These are phyloP conservation scores for Isochrysis galbana DNA, from an alignment of 78 protist species.

Conservation along the genomic window DNA sequence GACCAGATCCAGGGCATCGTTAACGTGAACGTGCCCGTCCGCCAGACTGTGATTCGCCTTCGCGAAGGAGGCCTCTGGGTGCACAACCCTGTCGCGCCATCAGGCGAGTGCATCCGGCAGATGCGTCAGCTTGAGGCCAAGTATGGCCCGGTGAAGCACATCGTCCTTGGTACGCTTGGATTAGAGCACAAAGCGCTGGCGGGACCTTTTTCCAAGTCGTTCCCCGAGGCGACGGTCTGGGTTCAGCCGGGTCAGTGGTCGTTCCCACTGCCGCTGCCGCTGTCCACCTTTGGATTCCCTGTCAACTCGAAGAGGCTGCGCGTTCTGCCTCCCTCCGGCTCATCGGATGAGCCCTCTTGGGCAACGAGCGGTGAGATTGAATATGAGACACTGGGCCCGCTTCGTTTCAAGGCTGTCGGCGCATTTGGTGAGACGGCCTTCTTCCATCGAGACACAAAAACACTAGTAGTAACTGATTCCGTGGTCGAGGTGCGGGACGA, in stretches of 20 bases:
- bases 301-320: too few species aligned
- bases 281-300: too few species aligned
- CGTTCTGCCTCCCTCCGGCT: too few species aligned
- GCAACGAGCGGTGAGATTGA: too few species aligned
- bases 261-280: constrained; percentile 32
- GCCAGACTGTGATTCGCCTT: neutral
- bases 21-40: neutral
- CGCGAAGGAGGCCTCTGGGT: neutral
- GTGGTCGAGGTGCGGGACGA: neutral
- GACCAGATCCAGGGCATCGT: constrained; percentile 19
- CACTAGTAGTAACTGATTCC: constrained; percentile 2
- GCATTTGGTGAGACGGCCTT: neutral
- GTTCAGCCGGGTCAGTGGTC: neutral
- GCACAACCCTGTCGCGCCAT: constrained; percentile 9
- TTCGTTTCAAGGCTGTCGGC: neutral
- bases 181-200: constrained; percentile 31
- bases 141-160: constrained; percentile 1
- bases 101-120: neutral
- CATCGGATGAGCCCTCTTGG: too few species aligned
- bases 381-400: neutral
- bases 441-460: neutral
- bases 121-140: neutral
- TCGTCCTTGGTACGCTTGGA: constrained; percentile 1
- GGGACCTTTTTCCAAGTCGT: neutral
- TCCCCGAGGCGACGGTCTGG: constrained; percentile 7